Conservation (phyloP, 2,329 filamentous ascomycete species). For the Stagonosporopsis rhizophila region DNA sequence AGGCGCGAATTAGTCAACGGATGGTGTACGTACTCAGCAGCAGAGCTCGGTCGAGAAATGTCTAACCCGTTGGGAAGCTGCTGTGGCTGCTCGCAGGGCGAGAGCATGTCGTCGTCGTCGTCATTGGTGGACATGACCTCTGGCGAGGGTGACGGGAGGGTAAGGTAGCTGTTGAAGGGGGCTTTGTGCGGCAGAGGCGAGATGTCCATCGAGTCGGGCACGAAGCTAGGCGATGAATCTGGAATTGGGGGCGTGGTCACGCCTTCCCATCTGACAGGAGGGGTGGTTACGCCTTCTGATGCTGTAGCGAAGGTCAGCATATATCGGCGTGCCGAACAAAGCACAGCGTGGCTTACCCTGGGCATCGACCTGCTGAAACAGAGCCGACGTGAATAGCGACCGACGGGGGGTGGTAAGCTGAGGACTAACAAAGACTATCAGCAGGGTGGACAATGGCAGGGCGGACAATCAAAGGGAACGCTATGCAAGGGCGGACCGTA, state of each 20-base stretch:
- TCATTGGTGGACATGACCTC: conserved; percentile 52
- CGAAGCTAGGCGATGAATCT: conserved; percentile 79
- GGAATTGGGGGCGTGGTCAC: conserved; percentile 85
- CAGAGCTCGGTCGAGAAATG: conserved; percentile 44
- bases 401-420: conserved; percentile 82
- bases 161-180: conserved; percentile 61
- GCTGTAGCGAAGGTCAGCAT: conserved; percentile 36
- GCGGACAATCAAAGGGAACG: conserved; percentile 20
- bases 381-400: conserved; percentile 79
- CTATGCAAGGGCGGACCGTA: conserved; percentile 54
- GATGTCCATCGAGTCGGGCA: conserved; percentile 86
- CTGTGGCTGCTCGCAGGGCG: conserved; percentile 42
- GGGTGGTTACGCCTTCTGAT: conserved; percentile 54
- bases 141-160: conserved; percentile 75
- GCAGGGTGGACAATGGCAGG: conserved; percentile 25
- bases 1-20: background rate
- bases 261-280: conserved; percentile 63
- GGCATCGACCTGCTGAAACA: conserved; percentile 66
- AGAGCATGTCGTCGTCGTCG: conserved; percentile 56
- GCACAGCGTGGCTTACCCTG: conserved; percentile 61
- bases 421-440: conserved; percentile 67
- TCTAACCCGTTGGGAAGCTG: conserved; percentile 38
- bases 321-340: background rate
- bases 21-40: conserved; percentile 45
- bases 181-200: conserved; percentile 88